Percentiles rank a stretch among this genome's conserved stretches.
Conservation (phyloP, 2,329 filamentous ascomycete genomes). For the Fusarium anguioides region DNA sequence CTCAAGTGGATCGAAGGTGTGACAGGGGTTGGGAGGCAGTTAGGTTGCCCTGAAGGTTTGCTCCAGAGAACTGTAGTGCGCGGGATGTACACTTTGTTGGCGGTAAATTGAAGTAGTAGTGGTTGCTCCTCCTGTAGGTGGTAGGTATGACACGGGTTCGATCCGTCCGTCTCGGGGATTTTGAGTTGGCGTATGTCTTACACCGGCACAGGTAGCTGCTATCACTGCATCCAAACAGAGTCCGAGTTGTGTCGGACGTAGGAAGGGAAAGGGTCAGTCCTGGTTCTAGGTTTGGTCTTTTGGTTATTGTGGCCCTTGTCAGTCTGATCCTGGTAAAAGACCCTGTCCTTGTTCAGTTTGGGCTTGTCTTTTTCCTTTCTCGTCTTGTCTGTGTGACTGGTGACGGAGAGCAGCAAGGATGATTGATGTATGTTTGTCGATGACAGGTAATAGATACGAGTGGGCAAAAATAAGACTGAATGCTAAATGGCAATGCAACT, state of each 20-base stretch:
- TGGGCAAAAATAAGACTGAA: constrained; percentile 3
- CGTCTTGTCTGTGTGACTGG: constrained; percentile 32
- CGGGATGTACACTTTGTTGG: neutral
- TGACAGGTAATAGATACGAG: constrained; percentile 19
- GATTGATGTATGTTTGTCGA: constrained; percentile 23
- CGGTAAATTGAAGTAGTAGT: neutral
- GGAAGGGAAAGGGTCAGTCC: constrained; percentile 6
- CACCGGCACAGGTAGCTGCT: constrained; percentile 28
- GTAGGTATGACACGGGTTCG: constrained; percentile 20
- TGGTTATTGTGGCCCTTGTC: constrained; percentile 26
- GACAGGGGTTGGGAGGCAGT: constrained; percentile 26
- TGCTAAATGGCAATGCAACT: constrained; percentile 14
- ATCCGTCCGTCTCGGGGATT: constrained; percentile 38
- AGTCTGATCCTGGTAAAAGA: constrained; percentile 3
- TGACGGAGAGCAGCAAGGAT: constrained; percentile 32
- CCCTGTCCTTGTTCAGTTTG: constrained; percentile 32
- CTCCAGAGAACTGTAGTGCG: constrained; percentile 22
- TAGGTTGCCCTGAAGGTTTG: constrained; percentile 20
- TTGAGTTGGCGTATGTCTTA: constrained; percentile 45
- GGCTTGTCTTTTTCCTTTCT: constrained; percentile 33
- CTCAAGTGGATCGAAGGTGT: constrained; percentile 41
- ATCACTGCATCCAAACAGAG: constrained; percentile 14
- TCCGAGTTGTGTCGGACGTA: constrained; percentile 19
- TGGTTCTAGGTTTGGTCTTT: constrained; percentile 21
- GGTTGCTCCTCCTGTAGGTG: neutral